Conservation (phyloP, 2,329 filamentous ascomycete genomes). For the Fusarium setosum region DNA sequence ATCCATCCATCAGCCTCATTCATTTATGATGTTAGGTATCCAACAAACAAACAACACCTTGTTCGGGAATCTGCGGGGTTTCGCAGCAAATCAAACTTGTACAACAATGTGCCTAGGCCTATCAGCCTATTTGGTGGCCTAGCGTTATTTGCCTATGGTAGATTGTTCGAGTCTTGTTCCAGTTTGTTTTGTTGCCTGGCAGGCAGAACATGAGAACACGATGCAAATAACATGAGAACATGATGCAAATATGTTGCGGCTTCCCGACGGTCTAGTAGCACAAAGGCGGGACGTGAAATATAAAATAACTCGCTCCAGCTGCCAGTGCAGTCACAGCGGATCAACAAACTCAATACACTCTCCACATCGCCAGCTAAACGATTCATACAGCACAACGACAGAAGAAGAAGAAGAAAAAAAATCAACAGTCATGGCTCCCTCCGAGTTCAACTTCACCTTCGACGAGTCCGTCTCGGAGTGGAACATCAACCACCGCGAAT, state of each 20-base stretch:
- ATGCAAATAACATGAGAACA: not conserved
- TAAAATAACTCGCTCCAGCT: slow-evolving; percentile 3
- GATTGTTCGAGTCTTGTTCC: not conserved
- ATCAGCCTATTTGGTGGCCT: no score
- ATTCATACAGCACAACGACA: slow-evolving; percentile 14
- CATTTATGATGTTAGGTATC: no score
- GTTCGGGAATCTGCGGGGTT: no score
- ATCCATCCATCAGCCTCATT: no score
- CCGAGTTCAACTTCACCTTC: slow-evolving; percentile 37
- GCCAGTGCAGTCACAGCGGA: not conserved
- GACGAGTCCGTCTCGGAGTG: slow-evolving; percentile 37
- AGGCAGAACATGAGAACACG: slow-evolving; percentile 11
- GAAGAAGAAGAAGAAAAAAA: not conserved
- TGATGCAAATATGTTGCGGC: not conserved
- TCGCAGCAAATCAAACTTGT: no score
- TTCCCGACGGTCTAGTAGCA: not conserved
- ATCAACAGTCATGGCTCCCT: not conserved
- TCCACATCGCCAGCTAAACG: not conserved
- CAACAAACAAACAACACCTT: no score
- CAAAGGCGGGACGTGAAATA: not conserved
- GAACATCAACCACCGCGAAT: slow-evolving; percentile 39
- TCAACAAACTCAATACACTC: not conserved
- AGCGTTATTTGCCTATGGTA: no score
- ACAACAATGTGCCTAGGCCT: no score
- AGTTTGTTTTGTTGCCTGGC: slow-evolving; percentile 2